Percentiles rank a stretch among this genome's conserved stretches.
These are phyloP conservation scores for Dothistroma septosporum DNA, from an alignment of 2,329 filamentous ascomycete genomes.

Conservation along the genomic window DNA sequence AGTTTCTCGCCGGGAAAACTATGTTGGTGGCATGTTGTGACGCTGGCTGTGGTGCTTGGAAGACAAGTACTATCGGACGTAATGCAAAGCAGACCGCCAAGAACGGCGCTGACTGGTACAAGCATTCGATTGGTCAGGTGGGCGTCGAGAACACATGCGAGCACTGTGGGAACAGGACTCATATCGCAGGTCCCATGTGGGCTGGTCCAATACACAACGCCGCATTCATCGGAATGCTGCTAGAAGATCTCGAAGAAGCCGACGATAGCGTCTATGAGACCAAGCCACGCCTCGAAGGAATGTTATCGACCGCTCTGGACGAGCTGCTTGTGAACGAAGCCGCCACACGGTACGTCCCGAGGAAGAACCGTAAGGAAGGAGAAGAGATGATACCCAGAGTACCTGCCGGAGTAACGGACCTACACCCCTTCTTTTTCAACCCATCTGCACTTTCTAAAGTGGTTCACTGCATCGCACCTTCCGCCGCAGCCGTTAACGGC, in stretches of 20 bases:
- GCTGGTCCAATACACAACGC: conserved; percentile 81
- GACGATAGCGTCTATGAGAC: conserved; percentile 73
- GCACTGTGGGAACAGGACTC: conserved; percentile 82
- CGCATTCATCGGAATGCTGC: conserved; percentile 73
- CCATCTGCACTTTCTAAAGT: conserved; percentile 70
- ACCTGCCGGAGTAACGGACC: conserved; percentile 63
- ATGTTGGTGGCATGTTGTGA: conserved; percentile 94
- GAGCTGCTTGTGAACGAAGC: conserved; percentile 48
- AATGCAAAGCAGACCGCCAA: conserved; percentile 66
- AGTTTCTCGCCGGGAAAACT: conserved; percentile 82
- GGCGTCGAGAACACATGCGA: conserved; percentile 63
- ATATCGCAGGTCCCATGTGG: conserved; percentile 92
- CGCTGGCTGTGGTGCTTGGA: conserved; percentile 84
- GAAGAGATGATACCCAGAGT: conserved; percentile 40
- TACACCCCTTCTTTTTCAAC: conserved; percentile 80
- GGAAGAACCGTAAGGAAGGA: conserved; percentile 4
- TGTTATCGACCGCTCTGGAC: conserved; percentile 83
- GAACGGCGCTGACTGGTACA: conserved; percentile 65
- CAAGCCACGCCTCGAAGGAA: conserved; percentile 75
- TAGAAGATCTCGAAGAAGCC: conserved; percentile 65
- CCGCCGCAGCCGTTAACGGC: conserved; percentile 74
- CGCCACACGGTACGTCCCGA: conserved; percentile 7
- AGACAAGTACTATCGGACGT: conserved; percentile 71
- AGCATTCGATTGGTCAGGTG: conserved; percentile 69
- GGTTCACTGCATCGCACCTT: conserved; percentile 73